Evolutionary conservation across 805 yeast genomes (phyloP).

Genomic region (Schwanniomyces yamadae): DNA sequence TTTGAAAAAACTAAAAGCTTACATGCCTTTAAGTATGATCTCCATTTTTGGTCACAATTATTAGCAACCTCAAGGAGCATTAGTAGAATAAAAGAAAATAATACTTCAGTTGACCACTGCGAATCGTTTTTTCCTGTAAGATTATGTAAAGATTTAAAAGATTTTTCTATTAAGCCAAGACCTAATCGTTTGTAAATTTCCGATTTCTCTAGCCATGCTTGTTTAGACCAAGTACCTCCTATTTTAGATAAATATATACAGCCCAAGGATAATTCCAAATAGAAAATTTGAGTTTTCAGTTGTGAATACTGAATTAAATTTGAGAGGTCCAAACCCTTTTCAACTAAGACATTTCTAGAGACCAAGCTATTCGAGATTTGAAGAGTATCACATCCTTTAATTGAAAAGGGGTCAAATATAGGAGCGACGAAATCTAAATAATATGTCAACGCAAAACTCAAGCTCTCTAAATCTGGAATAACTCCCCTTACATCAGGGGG

Average conservation of each 20-base stretch:
- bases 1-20: slow-evolving; percentile 16
- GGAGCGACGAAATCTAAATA: slow-evolving; percentile 26
- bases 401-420: slow-evolving; percentile 27
- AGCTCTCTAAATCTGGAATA: slow-evolving; percentile 11
- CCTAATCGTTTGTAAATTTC: slow-evolving; percentile 17
- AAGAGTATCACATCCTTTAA: slow-evolving; percentile 7
- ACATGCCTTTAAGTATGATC: slow-evolving; percentile 17
- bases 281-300: slow-evolving; percentile 18
- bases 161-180: slow-evolving; percentile 10
- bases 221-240: slow-evolving; percentile 6
- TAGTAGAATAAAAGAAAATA: slow-evolving; percentile 20
- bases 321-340: slow-evolving; percentile 22
- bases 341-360: slow-evolving; percentile 14
- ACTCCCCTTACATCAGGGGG: slow-evolving; percentile 18
- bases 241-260: slow-evolving; percentile 22
- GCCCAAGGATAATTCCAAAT: slow-evolving; percentile 24
- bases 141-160: slow-evolving; percentile 6
- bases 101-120: slow-evolving; percentile 13
- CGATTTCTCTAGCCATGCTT: slow-evolving; percentile 20
- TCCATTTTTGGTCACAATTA: slow-evolving; percentile 24
- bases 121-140: neutral
- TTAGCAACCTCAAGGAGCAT: slow-evolving; percentile 27
- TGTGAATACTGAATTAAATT: slow-evolving; percentile 25
- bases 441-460: slow-evolving; percentile 23
- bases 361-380: neutral